These are phyloP conservation scores for Pseudonitzschia delicatissima DNA, from an alignment of 108 stramenopile species.

Conservation along the genomic window DNA sequence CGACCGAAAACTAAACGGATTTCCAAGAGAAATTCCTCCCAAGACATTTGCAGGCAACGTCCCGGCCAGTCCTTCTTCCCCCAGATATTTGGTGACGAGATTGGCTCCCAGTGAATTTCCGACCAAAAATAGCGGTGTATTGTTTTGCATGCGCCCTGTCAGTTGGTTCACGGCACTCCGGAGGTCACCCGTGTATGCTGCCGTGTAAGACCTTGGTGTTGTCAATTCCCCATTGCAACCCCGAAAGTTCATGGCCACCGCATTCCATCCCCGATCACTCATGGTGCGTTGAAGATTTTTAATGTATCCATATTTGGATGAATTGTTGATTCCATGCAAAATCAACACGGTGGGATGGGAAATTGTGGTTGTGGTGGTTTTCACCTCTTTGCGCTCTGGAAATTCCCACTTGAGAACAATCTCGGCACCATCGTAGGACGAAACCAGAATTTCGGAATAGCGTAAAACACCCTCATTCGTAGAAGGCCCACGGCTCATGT, in stretches of 20 bases:
- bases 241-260: constrained; percentile 48
- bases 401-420: background rate
- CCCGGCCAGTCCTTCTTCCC: constrained; percentile 56
- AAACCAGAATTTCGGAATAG: background rate
- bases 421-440: background rate
- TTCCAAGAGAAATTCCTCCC: constrained; percentile 53
- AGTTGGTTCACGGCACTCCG: constrained; percentile 45
- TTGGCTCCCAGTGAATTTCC: constrained; percentile 66
- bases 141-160: background rate
- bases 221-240: constrained; percentile 29
- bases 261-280: constrained; percentile 47
- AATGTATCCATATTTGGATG: constrained; percentile 55
- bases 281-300: constrained; percentile 48
- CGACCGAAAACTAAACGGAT: constrained; percentile 52
- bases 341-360: constrained; percentile 45
- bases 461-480: background rate
- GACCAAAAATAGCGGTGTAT: constrained; percentile 42
- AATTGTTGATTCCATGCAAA: constrained; percentile 61
- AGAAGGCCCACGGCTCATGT: background rate
- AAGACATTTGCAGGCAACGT: constrained; percentile 46
- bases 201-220: constrained; percentile 56
- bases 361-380: constrained; percentile 5
- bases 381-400: background rate
- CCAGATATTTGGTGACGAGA: constrained; percentile 62
- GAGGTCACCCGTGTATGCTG: constrained; percentile 64